Percentiles rank a stretch among this genome's conserved stretches.
These are phyloP conservation scores for Oryza meridionalis DNA, from an alignment of 176 grass and related monocot genomes.

Conservation along the genomic window DNA sequence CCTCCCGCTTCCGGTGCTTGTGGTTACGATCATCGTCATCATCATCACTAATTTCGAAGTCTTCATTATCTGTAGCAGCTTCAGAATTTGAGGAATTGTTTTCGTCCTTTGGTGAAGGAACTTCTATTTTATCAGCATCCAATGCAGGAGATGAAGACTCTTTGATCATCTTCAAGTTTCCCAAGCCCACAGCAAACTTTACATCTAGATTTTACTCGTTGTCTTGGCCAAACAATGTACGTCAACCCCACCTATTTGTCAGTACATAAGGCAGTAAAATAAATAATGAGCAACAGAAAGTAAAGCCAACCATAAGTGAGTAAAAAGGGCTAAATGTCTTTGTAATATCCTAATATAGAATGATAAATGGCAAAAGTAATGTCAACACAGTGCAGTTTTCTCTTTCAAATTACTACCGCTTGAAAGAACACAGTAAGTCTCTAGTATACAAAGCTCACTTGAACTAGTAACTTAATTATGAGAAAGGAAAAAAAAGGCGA, in stretches of 20 bases:
- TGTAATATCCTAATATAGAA: background rate
- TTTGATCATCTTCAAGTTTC: conserved; percentile 54
- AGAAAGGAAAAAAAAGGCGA: background rate
- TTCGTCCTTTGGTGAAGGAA: conserved; percentile 65
- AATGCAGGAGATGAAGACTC: conserved; percentile 46
- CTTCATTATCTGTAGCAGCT: conserved; percentile 65
- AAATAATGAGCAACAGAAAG: conserved; percentile 16
- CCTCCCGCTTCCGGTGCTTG: conserved; percentile 82
- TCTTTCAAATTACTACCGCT: conserved; percentile 20
- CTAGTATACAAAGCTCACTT: conserved; percentile 16
- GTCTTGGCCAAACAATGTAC: conserved; percentile 22
- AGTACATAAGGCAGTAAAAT: conserved; percentile 15
- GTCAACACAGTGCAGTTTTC: background rate
- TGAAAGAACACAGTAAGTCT: conserved; percentile 11
- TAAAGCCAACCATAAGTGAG: background rate
- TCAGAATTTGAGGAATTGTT: conserved; percentile 71
- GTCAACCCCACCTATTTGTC: conserved; percentile 21
- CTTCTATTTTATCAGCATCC: conserved; percentile 53
- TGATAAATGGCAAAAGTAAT: conserved; percentile 29
- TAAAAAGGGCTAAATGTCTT: conserved; percentile 6
- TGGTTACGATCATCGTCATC: conserved; percentile 97
- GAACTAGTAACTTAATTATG: conserved; percentile 9
- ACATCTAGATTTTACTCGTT: conserved; percentile 41
- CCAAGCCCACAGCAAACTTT: conserved; percentile 19
- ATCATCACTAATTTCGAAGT: conserved; percentile 69